phyloP scores from a whole-genome alignment of 2,329 filamentous ascomycete genomes.

The Fusarium oligoseptatum region DNA sequence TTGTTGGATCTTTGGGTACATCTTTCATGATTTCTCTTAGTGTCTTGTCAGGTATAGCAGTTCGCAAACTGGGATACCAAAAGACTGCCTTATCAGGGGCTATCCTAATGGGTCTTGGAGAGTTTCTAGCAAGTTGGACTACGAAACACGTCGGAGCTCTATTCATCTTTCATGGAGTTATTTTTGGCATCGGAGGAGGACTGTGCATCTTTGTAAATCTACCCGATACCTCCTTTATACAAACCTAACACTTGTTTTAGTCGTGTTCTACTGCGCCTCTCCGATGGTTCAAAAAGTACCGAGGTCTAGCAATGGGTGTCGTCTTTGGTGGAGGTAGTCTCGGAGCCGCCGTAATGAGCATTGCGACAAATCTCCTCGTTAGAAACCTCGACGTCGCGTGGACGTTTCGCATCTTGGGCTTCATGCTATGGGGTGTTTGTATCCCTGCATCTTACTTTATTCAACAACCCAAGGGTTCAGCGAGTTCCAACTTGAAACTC shows the following conservation, averaged over 20 bases:
- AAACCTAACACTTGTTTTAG: conserved; percentile 2
- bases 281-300: conserved; percentile 45
- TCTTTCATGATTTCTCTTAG: conserved; percentile 46
- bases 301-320: conserved; percentile 47
- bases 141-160: conserved; percentile 43
- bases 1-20: conserved; percentile 48
- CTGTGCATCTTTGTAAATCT: conserved; percentile 40
- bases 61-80: conserved; percentile 43
- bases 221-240: background rate
- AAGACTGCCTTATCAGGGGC: conserved; percentile 41
- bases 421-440: conserved; percentile 48
- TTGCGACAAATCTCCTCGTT: conserved; percentile 44
- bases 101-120: conserved; percentile 47
- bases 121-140: conserved; percentile 47
- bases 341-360: conserved; percentile 47
- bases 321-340: conserved; percentile 49
- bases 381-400: conserved; percentile 40
- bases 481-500: conserved; percentile 26
- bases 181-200: conserved; percentile 46
- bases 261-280: conserved; percentile 43
- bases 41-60: conserved; percentile 30
- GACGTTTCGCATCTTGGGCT: conserved; percentile 46
- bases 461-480: conserved; percentile 26
- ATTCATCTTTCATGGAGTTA: conserved; percentile 44
- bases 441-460: conserved; percentile 48